These are phyloP conservation scores for Aspergillus bridgeri DNA, from an alignment of 495 filamentous ascomycete genomes.

Conservation along the genomic window DNA sequence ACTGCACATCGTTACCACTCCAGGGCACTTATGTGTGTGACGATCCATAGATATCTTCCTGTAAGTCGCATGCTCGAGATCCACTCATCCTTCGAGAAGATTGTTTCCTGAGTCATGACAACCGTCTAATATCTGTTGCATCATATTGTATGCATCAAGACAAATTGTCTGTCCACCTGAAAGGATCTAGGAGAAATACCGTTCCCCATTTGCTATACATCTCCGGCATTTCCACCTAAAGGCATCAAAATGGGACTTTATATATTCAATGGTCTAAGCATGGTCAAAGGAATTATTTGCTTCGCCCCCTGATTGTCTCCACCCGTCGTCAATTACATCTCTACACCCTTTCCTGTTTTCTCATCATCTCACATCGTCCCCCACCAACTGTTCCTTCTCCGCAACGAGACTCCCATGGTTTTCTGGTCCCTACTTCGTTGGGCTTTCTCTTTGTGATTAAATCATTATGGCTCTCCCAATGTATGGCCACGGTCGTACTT, in stretches of 20 bases:
- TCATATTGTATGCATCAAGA: neutral
- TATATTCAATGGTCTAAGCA: neutral
- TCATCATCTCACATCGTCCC: neutral
- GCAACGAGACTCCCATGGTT: neutral
- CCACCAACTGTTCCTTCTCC: neutral
- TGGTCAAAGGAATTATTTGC: neutral
- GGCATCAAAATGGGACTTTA: conserved; percentile 4
- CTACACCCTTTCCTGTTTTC: neutral
- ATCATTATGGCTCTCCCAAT: conserved; percentile 12
- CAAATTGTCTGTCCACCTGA: neutral
- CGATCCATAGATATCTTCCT: neutral
- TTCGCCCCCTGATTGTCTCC: neutral
- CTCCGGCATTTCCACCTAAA: neutral
- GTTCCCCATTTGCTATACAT: neutral
- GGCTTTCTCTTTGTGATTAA: neutral
- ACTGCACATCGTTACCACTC: neutral
- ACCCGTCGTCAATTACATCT: neutral
- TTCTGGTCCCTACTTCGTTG: neutral
- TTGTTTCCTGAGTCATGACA: conserved; percentile 1
- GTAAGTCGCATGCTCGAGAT: conserved; percentile 1
- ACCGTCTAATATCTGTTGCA: neutral
- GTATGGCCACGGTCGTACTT: neutral
- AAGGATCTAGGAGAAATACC: neutral
- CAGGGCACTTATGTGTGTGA: neutral
- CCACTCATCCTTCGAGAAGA: neutral